Evolutionary conservation across 2,329 filamentous ascomycete species (phyloP), one percentile per base, ranked within the genome.

Genomic region (Polytolypa hystricis): DNA sequence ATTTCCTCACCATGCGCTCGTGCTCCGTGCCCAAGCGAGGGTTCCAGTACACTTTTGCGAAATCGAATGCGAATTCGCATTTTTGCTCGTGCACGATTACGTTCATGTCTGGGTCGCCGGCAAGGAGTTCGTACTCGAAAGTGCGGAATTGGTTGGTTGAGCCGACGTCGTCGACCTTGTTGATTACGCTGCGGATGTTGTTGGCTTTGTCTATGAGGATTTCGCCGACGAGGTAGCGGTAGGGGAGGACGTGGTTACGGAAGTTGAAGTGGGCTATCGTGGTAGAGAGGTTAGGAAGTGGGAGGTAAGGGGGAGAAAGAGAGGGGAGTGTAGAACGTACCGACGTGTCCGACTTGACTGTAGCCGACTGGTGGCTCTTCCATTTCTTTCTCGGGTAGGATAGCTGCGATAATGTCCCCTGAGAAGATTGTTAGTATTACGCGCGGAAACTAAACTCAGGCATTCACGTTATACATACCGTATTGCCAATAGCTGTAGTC

Each of bases 31-130:
- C 81, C 10, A 98, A 74, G 47, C 89, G 79, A 52, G 79, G 86
- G 62, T 98, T 98, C 89, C 89, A 98, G 69, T 98, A 98, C 3
- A 98, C 91, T 49, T 93, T 93, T 43, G 82, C 76, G 59, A 93
- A 98, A 65, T 98, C 84, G 59, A 98, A 96, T 38, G 71, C 70
- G 65, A 94, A 98, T n/a, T 71, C 66, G 64, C 91, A 96, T 42
- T 77, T 74, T 50, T 83, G 81, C 62, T 95, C 86, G 45, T 74
- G 76, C 35, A 91, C 73, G 44, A 83, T 75, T 37, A 98, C 91
- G 36, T 87, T 77, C 58, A 95, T 67, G 52, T 96, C 79, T 49
- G 85, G 76, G 1, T 77, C 73, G 0, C 91, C 91, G 2, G 78
- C 79, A 1, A 98, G 73, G 10, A 96, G 73, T 63, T 98, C 91